Percentiles rank a stretch among this genome's conserved stretches.
Evolutionary conservation across 2,329 filamentous ascomycete genomes (phyloP).

Genomic region (Arthrinium puccinioides): DNA sequence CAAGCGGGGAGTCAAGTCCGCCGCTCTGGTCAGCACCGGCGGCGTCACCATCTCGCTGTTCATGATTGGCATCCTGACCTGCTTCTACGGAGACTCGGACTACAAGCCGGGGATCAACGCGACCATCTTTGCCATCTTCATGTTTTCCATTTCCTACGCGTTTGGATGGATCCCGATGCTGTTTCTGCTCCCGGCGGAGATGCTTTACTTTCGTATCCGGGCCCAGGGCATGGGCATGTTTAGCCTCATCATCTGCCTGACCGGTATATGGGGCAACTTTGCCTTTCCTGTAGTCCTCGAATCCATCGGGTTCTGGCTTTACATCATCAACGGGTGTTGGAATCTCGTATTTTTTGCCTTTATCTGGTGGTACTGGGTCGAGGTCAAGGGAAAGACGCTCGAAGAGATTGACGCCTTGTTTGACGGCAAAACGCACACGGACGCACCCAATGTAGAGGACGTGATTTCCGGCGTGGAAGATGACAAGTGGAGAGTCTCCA

Average conservation of each 20-base stretch:
- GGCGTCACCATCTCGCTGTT: constrained; percentile 6
- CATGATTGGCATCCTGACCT: constrained; percentile 7
- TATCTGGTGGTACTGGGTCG: constrained; percentile 14
- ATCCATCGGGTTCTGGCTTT: constrained; percentile 15
- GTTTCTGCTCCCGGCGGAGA: constrained; percentile 19
- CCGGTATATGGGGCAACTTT: constrained; percentile 10
- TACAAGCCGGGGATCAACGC: constrained; percentile 7
- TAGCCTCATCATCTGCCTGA: constrained; percentile 5
- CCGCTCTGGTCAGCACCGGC: background rate
- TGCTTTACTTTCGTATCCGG: constrained; percentile 20
- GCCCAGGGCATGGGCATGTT: constrained; percentile 27
- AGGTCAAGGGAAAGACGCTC: constrained; percentile 12
- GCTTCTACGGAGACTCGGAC: constrained; percentile 3
- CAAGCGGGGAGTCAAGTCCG: constrained; percentile 2
- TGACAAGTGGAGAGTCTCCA: background rate
- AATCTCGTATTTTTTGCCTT: constrained; percentile 11
- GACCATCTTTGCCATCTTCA: constrained; percentile 16
- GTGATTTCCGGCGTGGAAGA: background rate
- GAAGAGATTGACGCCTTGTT: constrained; percentile 14
- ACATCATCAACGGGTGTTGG: constrained; percentile 16
- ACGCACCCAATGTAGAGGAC: constrained; percentile 4
- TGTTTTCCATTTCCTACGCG: constrained; percentile 20
- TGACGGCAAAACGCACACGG: constrained; percentile 5
- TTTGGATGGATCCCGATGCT: constrained; percentile 20
- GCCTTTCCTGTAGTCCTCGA: constrained; percentile 13